Percentiles rank a stretch among this genome's conserved stretches.
phyloP scores from a whole-genome alignment of 169 alveolate species.

The Neospora caninum region DNA sequence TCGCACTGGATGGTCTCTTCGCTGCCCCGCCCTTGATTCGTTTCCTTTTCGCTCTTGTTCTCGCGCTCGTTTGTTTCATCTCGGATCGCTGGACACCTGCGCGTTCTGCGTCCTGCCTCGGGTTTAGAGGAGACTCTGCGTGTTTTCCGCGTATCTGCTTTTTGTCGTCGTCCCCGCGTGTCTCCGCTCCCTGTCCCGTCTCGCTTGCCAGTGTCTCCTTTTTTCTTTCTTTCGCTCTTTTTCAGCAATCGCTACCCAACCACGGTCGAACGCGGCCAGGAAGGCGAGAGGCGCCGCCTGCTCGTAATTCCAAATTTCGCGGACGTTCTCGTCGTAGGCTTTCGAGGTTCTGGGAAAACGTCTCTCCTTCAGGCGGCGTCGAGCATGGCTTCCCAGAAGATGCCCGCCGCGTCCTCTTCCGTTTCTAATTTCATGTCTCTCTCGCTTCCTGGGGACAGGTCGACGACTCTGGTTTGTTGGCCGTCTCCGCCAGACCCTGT shows the following conservation, averaged over 20 bases:
- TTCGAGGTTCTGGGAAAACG: neutral
- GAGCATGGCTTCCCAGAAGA: neutral
- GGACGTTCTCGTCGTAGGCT: conserved; percentile 26
- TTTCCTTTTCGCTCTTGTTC: too few species aligned
- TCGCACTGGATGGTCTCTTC: too few species aligned
- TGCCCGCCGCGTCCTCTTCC: neutral
- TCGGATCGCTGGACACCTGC: too few species aligned
- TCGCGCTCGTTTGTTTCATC: too few species aligned
- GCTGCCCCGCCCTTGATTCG: too few species aligned
- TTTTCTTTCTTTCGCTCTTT: too few species aligned
- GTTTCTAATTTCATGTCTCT: neutral
- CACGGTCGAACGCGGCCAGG: conserved; percentile 31
- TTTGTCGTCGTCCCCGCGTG: too few species aligned
- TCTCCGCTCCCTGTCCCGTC: too few species aligned
- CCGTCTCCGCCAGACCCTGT: neutral
- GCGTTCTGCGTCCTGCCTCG: too few species aligned
- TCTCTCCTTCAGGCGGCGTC: neutral
- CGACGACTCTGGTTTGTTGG: neutral
- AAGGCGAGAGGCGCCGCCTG: conserved; percentile 18
- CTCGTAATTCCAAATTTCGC: conserved; percentile 5
- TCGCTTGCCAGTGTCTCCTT: too few species aligned
- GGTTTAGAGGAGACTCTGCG: too few species aligned
- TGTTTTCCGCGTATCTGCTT: too few species aligned
- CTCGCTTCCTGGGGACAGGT: neutral
- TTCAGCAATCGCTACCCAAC: conserved; percentile 25